Conservation (phyloP, 495 filamentous ascomycete genomes). For the Podospora appendiculata region DNA sequence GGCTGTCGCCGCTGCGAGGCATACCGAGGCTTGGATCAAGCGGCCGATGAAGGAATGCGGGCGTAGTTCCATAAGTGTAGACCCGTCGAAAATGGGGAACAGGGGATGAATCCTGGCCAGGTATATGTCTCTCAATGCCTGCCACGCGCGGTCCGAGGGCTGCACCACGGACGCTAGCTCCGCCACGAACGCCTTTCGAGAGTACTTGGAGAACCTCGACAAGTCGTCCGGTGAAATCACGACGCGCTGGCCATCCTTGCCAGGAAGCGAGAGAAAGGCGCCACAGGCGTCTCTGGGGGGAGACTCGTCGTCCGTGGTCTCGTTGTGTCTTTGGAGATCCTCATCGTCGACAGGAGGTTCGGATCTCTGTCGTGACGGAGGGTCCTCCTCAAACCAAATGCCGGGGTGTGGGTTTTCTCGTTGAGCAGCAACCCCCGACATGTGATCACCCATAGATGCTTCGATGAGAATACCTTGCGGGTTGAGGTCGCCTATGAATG, state of each 20-base stretch:
- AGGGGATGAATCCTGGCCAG: conserved; percentile 40
- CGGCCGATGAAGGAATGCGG: conserved; percentile 9
- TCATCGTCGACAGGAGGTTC: no score
- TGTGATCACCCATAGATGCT: conserved; percentile 27
- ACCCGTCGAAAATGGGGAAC: conserved; percentile 37
- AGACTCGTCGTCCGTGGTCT: no score
- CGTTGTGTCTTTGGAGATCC: no score
- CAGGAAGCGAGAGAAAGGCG: not conserved
- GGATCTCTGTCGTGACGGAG: no score
- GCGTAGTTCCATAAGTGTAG: conserved; percentile 2
- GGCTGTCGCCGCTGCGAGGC: conserved; percentile 42
- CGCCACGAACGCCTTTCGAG: not conserved
- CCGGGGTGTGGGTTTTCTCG: conserved; percentile 16
- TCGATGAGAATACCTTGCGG: conserved; percentile 46
- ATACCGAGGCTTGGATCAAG: conserved; percentile 34
- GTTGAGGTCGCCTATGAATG: conserved; percentile 46
- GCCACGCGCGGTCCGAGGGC: conserved; percentile 29
- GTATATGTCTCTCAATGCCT: conserved; percentile 30
- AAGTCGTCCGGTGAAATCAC: not conserved
- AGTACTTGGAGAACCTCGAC: conserved; percentile 1
- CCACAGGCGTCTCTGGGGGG: no score
- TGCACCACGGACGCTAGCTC: conserved; percentile 16
- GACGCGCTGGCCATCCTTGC: not conserved
- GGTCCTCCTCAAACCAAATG: conserved; percentile 19
- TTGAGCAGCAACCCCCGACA: conserved; percentile 27